Percentiles rank a stretch among this genome's conserved stretches.
phyloP scores from a whole-genome alignment of 257 asterid genomes.

The Solanum piurae region DNA sequence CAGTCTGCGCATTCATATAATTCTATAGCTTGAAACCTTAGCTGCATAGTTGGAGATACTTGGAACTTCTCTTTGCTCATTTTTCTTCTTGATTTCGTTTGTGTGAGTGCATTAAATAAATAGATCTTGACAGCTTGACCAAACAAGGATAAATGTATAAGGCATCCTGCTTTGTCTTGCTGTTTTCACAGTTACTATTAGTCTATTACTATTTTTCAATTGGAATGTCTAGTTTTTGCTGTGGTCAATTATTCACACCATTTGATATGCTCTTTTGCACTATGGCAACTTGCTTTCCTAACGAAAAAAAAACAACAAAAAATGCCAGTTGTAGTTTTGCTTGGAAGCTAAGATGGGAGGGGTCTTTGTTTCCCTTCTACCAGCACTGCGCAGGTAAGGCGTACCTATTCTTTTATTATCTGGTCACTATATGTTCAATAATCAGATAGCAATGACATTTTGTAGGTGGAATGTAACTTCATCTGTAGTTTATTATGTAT shows the following conservation, averaged over 20 bases:
- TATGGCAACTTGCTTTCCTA: neutral
- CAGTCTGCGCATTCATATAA: neutral
- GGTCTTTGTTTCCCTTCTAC: neutral
- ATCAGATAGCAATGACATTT: neutral
- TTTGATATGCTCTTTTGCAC: neutral
- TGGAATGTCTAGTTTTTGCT: neutral
- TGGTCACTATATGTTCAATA: neutral
- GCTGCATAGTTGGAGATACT: neutral
- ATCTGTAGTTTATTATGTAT: neutral
- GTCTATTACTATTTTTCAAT: neutral
- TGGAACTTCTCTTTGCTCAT: neutral
- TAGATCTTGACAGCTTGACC: neutral
- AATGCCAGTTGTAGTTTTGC: neutral
- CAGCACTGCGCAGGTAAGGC: neutral
- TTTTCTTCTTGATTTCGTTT: neutral
- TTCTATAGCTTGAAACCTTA: neutral
- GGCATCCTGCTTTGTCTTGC: neutral
- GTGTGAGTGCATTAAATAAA: neutral
- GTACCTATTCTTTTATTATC: neutral
- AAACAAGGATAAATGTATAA: neutral
- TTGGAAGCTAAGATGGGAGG: constrained; percentile 12
- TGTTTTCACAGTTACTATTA: neutral
- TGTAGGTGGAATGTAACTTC: neutral
- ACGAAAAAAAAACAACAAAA: neutral
- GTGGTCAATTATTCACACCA: neutral